Evolutionary conservation across 75 land plant species (phyloP), one percentile per base, ranked within the genome.

Genomic region (Picea glauca): DNA sequence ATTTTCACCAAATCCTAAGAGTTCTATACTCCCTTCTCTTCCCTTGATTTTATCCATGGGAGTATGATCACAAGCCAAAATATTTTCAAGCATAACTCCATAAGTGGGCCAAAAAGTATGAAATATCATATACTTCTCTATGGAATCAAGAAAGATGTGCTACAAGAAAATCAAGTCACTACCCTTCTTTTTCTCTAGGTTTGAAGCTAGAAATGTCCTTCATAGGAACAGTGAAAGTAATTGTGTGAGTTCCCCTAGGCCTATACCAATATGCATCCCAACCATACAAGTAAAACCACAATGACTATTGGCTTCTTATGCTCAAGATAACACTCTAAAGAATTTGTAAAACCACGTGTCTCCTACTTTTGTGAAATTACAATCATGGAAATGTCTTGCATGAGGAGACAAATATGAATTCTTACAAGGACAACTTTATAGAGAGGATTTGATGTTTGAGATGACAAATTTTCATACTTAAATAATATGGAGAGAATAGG

Each of bases 81-180:
- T 85, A 82, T 87, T 91, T 83, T 98, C 98, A 54, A 98, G 81
- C 14, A 95, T 80, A 58, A 81, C 93, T 58, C 99, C 99, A 85
- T 98, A 98, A 3, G 96, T 95, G 84, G 80, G 92, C 85, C 99
- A 94, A 74, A 96, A 96, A 38, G 96, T 96, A 72, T 96, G 99
- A 63, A 96, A 93, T 11, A 96, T 90, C 62, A 96, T 70, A 54
- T 89, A 90, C 80, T 93, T 96, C 57, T 87, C 94, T 32, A 33
- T 17, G 20, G 60, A 38, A 35, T 76, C 62, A 83, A 20, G 81
- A 85, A 61, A 96, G 77, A 74, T 96, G 94, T 13, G 79, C 62
- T 11, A 86, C 91, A 62, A 96, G 86, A 76, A 81, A 74, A 58
- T 89, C 94, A 13, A 96, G 66, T 23, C 89, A 70, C 87, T 93